phyloP scores from a whole-genome alignment of 106 monocot genomes.

The Iris macrosiphon region DNA sequence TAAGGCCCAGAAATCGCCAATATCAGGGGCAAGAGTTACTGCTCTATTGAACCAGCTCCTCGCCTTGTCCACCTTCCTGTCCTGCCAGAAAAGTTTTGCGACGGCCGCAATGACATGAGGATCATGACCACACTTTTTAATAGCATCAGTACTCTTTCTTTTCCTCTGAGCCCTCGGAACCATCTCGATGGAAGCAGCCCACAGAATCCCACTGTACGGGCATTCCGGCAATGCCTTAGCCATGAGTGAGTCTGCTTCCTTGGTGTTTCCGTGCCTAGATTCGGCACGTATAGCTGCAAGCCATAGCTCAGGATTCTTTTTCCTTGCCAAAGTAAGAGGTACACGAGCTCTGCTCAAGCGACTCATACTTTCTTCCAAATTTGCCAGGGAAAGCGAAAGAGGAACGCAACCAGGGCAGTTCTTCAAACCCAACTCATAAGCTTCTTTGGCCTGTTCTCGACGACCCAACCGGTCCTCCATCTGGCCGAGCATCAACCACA shows the following conservation, averaged over 20 bases:
- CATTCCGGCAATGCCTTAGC: conserved; percentile 96
- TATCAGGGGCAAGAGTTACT: conserved; percentile 84
- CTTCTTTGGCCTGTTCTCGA: conserved; percentile 60
- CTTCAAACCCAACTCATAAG: conserved; percentile 71
- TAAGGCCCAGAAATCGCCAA: conserved; percentile 94
- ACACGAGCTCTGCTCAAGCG: conserved; percentile 90
- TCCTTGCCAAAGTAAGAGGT: conserved; percentile 75
- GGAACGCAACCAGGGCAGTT: conserved; percentile 67
- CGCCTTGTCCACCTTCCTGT: conserved; percentile 94
- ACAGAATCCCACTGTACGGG: conserved; percentile 85
- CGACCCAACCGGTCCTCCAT: conserved; percentile 82
- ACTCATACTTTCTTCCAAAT: conserved; percentile 68
- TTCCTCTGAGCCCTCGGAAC: conserved; percentile 77
- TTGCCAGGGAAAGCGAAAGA: conserved; percentile 88
- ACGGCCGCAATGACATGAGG: conserved; percentile 90
- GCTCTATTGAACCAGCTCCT: conserved; percentile 89
- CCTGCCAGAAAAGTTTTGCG: conserved; percentile 89
- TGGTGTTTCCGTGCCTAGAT: conserved; percentile 79
- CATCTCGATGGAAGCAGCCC: conserved; percentile 95
- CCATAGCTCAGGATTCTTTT: conserved; percentile 94
- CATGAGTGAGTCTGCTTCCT: conserved; percentile 81
- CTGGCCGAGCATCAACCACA: conserved; percentile 99
- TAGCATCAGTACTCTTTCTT: conserved; percentile 76
- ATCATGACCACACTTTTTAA: conserved; percentile 76
- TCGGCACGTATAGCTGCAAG: conserved; percentile 87